phyloP scores from a whole-genome alignment of 768 basidiomycete species.

The Austroboletus festivus region DNA sequence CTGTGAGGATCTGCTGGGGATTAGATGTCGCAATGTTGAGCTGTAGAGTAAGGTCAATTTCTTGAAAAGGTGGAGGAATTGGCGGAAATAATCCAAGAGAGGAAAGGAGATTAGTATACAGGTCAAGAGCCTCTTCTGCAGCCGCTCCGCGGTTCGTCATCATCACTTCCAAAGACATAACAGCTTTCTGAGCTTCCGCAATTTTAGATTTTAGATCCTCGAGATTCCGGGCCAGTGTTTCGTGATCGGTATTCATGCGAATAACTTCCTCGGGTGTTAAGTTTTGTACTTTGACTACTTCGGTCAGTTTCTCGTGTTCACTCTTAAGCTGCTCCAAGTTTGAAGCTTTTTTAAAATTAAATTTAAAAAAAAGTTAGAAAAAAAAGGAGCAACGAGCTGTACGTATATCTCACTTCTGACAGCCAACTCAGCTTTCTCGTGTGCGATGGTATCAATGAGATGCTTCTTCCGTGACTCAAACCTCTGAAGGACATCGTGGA shows the following conservation, averaged over 20 bases:
- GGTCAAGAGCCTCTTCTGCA: conserved; percentile 78
- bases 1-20: conserved; percentile 62
- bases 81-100: conserved; percentile 76
- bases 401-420: conserved; percentile 44
- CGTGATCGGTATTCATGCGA: conserved; percentile 88
- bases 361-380: conserved; percentile 7
- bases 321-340: conserved; percentile 60
- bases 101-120: conserved; percentile 73
- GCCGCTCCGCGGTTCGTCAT: conserved; percentile 75
- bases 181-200: conserved; percentile 63
- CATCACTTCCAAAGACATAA: conserved; percentile 81
- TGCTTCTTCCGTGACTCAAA: conserved; percentile 69
- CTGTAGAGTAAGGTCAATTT: conserved; percentile 76
- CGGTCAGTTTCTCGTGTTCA: conserved; percentile 61
- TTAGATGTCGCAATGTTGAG: conserved; percentile 76
- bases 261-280: conserved; percentile 87
- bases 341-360: too few species aligned
- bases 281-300: conserved; percentile 81
- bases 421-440: conserved; percentile 62
- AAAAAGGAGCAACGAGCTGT: not conserved
- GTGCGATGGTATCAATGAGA: conserved; percentile 60
- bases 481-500: conserved; percentile 68
- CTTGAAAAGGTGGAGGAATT: conserved; percentile 64
- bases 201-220: conserved; percentile 78
- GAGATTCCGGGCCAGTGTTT: conserved; percentile 66